Percentiles rank a stretch among this genome's conserved stretches.
Evolutionary conservation across 2,329 filamentous ascomycete species (phyloP).

Genomic region (Colletotrichum cuscutae): DNA sequence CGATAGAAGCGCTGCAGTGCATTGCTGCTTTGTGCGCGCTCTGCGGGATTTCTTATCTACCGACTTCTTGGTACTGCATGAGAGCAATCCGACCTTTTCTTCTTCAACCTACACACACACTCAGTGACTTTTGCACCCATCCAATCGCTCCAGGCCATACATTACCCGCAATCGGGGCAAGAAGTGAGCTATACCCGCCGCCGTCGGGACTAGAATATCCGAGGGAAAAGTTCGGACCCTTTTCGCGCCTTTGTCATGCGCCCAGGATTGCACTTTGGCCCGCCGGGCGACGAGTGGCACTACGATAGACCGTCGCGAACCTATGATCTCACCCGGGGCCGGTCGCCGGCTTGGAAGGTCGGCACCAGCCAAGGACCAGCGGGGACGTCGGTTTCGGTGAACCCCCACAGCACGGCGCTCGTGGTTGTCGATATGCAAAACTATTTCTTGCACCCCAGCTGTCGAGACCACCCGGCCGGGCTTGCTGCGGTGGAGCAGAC

Average conservation of each 20-base stretch:
- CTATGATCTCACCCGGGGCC: constrained; percentile 33
- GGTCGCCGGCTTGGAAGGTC: constrained; percentile 22
- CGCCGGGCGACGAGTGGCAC: constrained; percentile 30
- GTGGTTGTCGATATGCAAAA: constrained; percentile 66
- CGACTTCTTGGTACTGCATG: constrained; percentile 15
- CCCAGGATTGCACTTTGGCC: constrained; percentile 29
- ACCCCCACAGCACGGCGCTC: constrained; percentile 54
- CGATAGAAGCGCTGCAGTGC: not conserved
- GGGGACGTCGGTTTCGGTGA: constrained; percentile 46
- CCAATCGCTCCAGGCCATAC: constrained; percentile 7
- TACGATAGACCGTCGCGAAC: constrained; percentile 31
- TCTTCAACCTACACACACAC: not conserved
- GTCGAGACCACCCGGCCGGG: constrained; percentile 50
- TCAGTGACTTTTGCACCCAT: not conserved
- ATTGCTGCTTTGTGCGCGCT: not conserved
- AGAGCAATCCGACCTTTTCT: not conserved
- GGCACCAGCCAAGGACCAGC: constrained; percentile 27
- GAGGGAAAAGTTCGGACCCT: constrained; percentile 19
- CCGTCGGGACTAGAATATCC: constrained; percentile 27
- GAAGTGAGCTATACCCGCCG: constrained; percentile 21
- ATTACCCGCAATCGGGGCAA: constrained; percentile 28
- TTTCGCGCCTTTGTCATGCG: constrained; percentile 4
- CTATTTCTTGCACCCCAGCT: constrained; percentile 54
- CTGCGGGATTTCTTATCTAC: constrained; percentile 4
- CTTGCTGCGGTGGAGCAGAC: constrained; percentile 53